Conservation (phyloP, 1,284 basidiomycete genomes). For the Veloboletus limbatus region DNA sequence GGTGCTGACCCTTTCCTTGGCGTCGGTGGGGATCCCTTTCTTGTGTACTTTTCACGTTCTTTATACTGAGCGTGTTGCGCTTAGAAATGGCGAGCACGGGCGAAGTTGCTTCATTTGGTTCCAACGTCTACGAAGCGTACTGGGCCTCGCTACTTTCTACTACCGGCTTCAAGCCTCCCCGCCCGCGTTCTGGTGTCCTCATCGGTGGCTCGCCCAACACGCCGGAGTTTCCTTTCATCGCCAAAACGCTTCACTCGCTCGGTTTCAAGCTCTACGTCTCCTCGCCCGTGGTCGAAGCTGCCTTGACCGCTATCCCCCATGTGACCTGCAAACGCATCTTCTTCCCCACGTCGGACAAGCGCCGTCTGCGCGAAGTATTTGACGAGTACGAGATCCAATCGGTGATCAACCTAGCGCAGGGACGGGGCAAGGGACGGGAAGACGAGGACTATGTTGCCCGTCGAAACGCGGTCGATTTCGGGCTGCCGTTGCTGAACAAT, state of each 20-base stretch:
- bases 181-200: conserved; percentile 78
- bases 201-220: conserved; percentile 83
- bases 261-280: conserved; percentile 95
- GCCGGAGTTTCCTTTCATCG: conserved; percentile 79
- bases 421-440: conserved; percentile 72
- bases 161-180: conserved; percentile 88
- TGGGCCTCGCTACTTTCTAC: conserved; percentile 90
- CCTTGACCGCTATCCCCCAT: conserved; percentile 81
- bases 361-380: conserved; percentile 89
- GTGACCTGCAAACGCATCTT: conserved; percentile 84
- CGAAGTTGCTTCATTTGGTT: conserved; percentile 97
- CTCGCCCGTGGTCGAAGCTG: conserved; percentile 76
- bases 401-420: conserved; percentile 91
- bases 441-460: conserved; percentile 97
- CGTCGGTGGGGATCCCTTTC: conserved; percentile 61
- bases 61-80: not conserved
- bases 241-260: conserved; percentile 72
- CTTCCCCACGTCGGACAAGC: conserved; percentile 97
- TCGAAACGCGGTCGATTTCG: conserved; percentile 91
- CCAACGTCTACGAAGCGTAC: conserved; percentile 94
- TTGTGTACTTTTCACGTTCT: not conserved
- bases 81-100: conserved; percentile 98
- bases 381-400: conserved; percentile 95
- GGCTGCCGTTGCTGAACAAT: conserved; percentile 89
- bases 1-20: conserved; percentile 97